Percentiles rank a stretch among this genome's conserved stretches.
phyloP scores from a whole-genome alignment of 2,329 filamentous ascomycete genomes.

The Lecanicillium sp. region DNA sequence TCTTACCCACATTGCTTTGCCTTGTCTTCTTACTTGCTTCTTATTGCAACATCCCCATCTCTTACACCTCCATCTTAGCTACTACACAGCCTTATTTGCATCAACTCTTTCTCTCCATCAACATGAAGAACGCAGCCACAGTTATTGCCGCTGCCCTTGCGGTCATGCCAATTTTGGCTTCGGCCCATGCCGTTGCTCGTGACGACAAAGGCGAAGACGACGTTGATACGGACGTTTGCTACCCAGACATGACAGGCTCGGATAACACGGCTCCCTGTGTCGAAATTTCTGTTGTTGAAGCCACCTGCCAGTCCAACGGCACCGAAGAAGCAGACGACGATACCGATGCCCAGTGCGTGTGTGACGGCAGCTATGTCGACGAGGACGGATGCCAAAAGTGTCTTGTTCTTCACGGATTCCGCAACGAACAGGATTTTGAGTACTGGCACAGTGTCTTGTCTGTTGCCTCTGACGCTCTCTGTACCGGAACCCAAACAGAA shows the following conservation, averaged over 20 bases:
- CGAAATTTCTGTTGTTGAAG: constrained; percentile 20
- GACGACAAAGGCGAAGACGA: neutral
- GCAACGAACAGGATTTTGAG: constrained; percentile 23
- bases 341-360: constrained; percentile 31
- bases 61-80: too few species aligned
- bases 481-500: constrained; percentile 29
- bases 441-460: constrained; percentile 27
- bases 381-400: constrained; percentile 35
- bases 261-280: constrained; percentile 18
- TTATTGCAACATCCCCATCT: too few species aligned
- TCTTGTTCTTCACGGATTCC: constrained; percentile 30
- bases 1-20: too few species aligned
- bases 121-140: too few species aligned
- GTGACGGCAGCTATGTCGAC: constrained; percentile 35
- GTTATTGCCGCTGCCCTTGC: too few species aligned
- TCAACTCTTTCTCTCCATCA: too few species aligned
- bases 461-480: constrained; percentile 26
- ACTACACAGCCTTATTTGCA: too few species aligned
- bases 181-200: too few species aligned
- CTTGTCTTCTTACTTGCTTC: too few species aligned
- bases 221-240: constrained; percentile 7
- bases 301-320: constrained; percentile 21
- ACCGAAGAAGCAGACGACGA: constrained; percentile 15
- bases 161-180: too few species aligned
- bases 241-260: constrained; percentile 1